A percentile compares a stretch with the other conserved stretches of the same genome.
Evolutionary conservation across 1,139 yeast species (phyloP).

Genomic region (Candida dubliniensis): DNA sequence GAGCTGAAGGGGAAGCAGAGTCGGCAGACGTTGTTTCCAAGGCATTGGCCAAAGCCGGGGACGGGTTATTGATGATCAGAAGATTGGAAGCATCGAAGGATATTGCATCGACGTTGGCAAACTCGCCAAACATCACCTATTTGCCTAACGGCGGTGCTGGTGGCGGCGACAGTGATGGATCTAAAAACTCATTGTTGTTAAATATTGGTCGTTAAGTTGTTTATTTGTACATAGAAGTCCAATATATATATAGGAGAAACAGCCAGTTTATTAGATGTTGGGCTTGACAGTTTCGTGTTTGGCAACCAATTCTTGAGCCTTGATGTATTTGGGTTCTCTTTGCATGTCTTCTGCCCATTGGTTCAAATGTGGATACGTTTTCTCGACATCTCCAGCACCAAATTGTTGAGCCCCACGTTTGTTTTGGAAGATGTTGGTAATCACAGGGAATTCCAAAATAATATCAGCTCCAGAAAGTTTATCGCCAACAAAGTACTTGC

Average conservation of each 20-base stretch:
- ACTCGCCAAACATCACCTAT: conserved; percentile 86
- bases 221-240: neutral
- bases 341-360: conserved; percentile 26
- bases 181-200: conserved; percentile 40
- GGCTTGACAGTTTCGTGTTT: conserved; percentile 10
- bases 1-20: conserved; percentile 99
- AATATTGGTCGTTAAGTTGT: conserved; percentile 37
- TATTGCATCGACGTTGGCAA: conserved; percentile 84
- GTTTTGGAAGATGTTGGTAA: conserved; percentile 20
- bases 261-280: conserved; percentile 8
- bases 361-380: conserved; percentile 25
- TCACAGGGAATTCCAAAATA: conserved; percentile 37
- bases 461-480: conserved; percentile 42
- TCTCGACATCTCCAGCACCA: conserved; percentile 8
- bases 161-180: conserved; percentile 27
- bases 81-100: conserved; percentile 96
- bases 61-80: conserved; percentile 90
- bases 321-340: conserved; percentile 21
- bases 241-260: neutral
- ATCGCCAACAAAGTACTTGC: conserved; percentile 36
- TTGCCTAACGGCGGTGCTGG: conserved; percentile 62
- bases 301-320: conserved; percentile 20
- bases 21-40: conserved; percentile 94
- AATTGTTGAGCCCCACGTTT: neutral
- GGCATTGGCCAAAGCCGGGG: conserved; percentile 94